Base-by-base conservation (phyloP, 164 flowering plant species). In the Hamamelis virginiana region DNA sequence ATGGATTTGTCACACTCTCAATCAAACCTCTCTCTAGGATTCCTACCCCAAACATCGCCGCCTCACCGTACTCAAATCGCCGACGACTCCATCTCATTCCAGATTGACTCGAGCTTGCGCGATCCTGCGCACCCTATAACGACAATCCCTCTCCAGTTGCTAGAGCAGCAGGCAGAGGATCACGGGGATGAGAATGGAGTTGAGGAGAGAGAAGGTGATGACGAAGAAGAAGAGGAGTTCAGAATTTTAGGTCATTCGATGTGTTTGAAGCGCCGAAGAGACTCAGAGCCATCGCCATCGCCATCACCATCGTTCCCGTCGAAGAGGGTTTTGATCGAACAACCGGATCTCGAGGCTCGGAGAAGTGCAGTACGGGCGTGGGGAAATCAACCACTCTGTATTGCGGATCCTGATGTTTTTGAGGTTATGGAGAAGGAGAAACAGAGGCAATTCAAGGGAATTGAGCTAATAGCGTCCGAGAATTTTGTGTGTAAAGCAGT, bases 341-440 rank as follows among this genome's bases (percentile, higher is more conserved):
- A n/a, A 28, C n/a, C 74, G 11, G 73, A 74, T 16, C 22, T 80
- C 9, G 87, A 81, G 67, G 43, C 82, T 14, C 61, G 91, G 45
- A 38, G 77, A 41, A 62, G 64, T 4, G 80, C 83, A 0, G 86
- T 87, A 1, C 69, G 83, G 27, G 74, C 81, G 3, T 89, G 94
- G 96, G 88, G 85, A 0, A 79, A 84, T 56, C 86, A 84, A 75
- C 74, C 86, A 1, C 74, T 91, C 6, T 55, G 72, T 0, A 67
- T 65, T 0, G 92, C 87, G 11, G 97, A 91, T 56, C 87, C 89
- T 0, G 89, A 86, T 16, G 26, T 91, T 4, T 75, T 72, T 26
- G 85, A 74, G n/a, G 83, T 91, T 11, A 89, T 91, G 86, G 92
- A 89, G 77, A 86, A 82, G 79, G 96, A 90, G 78, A 87, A 85